Conservation (phyloP, 345 rosid species). For the Turnera subulata region DNA sequence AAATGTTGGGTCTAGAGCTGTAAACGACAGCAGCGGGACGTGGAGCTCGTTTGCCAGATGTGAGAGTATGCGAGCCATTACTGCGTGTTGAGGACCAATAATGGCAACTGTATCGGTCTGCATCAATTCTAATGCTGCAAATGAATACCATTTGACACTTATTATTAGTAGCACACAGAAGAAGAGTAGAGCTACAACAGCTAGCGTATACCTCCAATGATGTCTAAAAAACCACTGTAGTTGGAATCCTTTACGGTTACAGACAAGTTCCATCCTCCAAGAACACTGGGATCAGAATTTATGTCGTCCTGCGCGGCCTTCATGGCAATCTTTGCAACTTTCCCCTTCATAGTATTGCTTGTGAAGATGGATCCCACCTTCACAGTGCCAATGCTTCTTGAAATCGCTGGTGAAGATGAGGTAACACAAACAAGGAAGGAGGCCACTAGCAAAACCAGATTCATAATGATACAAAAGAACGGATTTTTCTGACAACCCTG, state of each 20-base stretch:
- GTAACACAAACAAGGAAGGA: conserved; percentile 31
- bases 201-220: conserved; percentile 33
- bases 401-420: conserved; percentile 35
- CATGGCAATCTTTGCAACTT: conserved; percentile 57
- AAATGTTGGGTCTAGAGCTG: conserved; percentile 74
- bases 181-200: too few relatives aligned
- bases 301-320: conserved; percentile 72
- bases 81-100: conserved; percentile 78
- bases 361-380: conserved; percentile 70
- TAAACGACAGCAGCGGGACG: conserved; percentile 76
- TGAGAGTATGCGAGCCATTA: conserved; percentile 77
- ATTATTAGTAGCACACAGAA: neutral
- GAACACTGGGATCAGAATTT: conserved; percentile 60
- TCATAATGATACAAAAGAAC: too few relatives aligned
- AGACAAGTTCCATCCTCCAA: conserved; percentile 51
- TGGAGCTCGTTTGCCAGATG: conserved; percentile 77
- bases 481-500: too few relatives aligned
- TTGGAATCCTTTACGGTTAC: conserved; percentile 51
- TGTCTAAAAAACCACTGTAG: conserved; percentile 54
- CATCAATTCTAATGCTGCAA: conserved; percentile 69
- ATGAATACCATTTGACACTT: too few relatives aligned
- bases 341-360: conserved; percentile 41
- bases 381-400: conserved; percentile 27
- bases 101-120: conserved; percentile 86
- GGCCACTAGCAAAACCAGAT: conserved; percentile 25